phyloP scores from a whole-genome alignment of 1,284 basidiomycete genomes.

The Trametes pubescens region DNA sequence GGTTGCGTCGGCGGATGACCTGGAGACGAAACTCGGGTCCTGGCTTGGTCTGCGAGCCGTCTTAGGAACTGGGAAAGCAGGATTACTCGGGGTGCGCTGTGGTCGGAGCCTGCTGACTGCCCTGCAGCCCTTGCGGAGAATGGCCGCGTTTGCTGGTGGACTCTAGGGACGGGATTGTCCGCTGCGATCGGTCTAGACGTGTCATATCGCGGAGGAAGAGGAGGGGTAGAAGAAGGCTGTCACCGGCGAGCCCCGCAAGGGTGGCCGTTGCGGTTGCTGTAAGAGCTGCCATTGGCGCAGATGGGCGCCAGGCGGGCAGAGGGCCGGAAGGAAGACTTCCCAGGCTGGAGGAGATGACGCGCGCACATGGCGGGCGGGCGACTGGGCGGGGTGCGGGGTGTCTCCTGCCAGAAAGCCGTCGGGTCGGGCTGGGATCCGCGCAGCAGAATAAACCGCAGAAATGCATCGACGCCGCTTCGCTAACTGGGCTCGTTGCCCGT shows the following conservation, averaged over 20 bases:
- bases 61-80: background rate
- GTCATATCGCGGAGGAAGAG: constrained; percentile 12
- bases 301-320: constrained; percentile 7
- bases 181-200: constrained; percentile 25
- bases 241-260: constrained; percentile 12
- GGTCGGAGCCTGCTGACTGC: constrained; percentile 2
- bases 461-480: constrained; percentile 7
- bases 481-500: background rate
- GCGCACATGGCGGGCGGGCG: constrained; percentile 18
- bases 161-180: constrained; percentile 20
- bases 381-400: background rate
- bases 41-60: background rate
- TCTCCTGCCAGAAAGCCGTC: constrained; percentile 22
- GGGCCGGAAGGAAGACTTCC: constrained; percentile 17
- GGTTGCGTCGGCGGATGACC: constrained; percentile 1
- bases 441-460: constrained; percentile 3
- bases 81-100: constrained; percentile 9
- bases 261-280: constrained; percentile 7
- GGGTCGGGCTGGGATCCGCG: constrained; percentile 31
- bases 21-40: constrained; percentile 8
- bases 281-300: constrained; percentile 5
- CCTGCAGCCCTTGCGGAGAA: constrained; percentile 9
- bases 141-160: background rate
- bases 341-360: constrained; percentile 20
- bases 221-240: constrained; percentile 9